phyloP scores from a whole-genome alignment of 768 basidiomycete genomes.

The Galerina sulciceps region DNA sequence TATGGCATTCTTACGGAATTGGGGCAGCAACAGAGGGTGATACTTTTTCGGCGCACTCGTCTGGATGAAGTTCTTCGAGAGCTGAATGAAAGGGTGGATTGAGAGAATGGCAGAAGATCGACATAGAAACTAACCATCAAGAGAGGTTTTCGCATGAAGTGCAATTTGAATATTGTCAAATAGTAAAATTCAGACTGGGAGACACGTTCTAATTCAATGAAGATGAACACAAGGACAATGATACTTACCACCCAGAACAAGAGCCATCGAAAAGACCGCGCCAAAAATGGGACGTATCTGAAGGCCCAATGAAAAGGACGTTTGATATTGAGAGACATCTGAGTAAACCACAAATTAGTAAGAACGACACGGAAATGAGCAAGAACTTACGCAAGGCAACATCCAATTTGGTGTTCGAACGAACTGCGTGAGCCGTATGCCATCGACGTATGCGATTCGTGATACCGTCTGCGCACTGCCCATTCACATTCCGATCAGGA shows the following conservation, averaged over 20 bases:
- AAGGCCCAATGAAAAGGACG: constrained; percentile 12
- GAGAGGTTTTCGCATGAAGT: constrained; percentile 5
- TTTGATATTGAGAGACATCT: background rate
- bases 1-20: constrained; percentile 40
- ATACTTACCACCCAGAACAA: constrained; percentile 19
- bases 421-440: constrained; percentile 48
- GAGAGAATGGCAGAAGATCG: background rate
- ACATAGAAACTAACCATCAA: constrained; percentile 4
- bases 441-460: constrained; percentile 40
- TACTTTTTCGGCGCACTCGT: constrained; percentile 48
- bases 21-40: constrained; percentile 48
- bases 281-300: constrained; percentile 13
- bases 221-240: background rate
- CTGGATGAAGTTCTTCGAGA: constrained; percentile 36
- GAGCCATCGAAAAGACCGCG: constrained; percentile 14
- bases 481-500: background rate
- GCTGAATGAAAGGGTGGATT: constrained; percentile 15
- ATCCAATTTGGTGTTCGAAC: constrained; percentile 54
- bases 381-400: constrained; percentile 41
- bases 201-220: background rate
- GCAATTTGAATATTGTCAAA: constrained; percentile 9
- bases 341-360: background rate
- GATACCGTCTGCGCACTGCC: constrained; percentile 54
- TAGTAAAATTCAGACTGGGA: constrained; percentile 12
- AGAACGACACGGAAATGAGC: background rate